These are phyloP conservation scores for Daedalea quercina DNA, from an alignment of 768 basidiomycete species.

Conservation along the genomic window DNA sequence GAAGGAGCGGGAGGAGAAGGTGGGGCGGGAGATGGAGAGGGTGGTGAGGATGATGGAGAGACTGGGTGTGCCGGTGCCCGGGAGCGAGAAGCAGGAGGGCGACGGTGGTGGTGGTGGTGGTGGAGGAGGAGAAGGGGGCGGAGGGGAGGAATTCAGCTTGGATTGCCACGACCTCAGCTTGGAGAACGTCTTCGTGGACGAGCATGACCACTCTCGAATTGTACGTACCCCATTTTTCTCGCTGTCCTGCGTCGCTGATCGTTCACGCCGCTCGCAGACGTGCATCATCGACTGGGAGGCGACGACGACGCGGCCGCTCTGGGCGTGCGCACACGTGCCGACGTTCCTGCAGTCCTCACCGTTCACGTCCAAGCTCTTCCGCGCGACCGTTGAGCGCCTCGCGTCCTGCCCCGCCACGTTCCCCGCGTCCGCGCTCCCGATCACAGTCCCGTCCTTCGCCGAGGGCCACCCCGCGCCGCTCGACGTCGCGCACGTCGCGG, in stretches of 20 bases:
- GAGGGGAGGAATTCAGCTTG: slow-evolving; percentile 65
- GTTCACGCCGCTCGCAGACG: slow-evolving; percentile 41
- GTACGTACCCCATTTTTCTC: slow-evolving; percentile 36
- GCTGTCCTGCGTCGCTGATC: slow-evolving; percentile 5
- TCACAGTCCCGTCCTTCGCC: slow-evolving; percentile 8
- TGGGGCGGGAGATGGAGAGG: slow-evolving; percentile 63
- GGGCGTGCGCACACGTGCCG: slow-evolving; percentile 80
- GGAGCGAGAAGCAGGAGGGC: slow-evolving; percentile 22
- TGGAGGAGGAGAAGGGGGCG: slow-evolving; percentile 20
- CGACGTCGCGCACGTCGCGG: slow-evolving; percentile 40
- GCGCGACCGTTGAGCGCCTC: slow-evolving; percentile 47
- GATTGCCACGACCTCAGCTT: slow-evolving; percentile 84
- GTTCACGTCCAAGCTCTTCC: slow-evolving; percentile 67
- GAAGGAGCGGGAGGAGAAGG: slow-evolving; percentile 51
- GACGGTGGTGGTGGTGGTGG: slow-evolving; percentile 16
- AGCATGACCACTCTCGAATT: slow-evolving; percentile 56
- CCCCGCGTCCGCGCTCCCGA: slow-evolving; percentile 12
- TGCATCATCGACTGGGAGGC: slow-evolving; percentile 91
- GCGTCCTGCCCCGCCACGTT: slow-evolving; percentile 4
- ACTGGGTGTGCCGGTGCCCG: slow-evolving; percentile 27
- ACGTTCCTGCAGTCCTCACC: slow-evolving; percentile 74
- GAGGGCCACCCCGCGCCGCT: slow-evolving; percentile 14
- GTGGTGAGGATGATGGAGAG: slow-evolving; percentile 67
- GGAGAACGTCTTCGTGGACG: slow-evolving; percentile 82
- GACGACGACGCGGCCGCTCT: slow-evolving; percentile 80